Percentiles rank a stretch among this genome's conserved stretches.
phyloP scores from a whole-genome alignment of 164 flowering plant genomes.

The grape (Vitis vinifera) region ASM3070453v1 NC_081807.1:4778001-4778500 shows the following conservation, averaged over 20 bases:
- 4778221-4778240: conserved; percentile 13
- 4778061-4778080: conserved; percentile 13
- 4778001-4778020: neutral
- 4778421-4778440: too few relatives aligned
- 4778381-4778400: too few relatives aligned
- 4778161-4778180: conserved; percentile 11
- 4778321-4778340: neutral
- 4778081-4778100: conserved; percentile 21
- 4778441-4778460: too few relatives aligned
- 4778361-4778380: too few relatives aligned
- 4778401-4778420: too few relatives aligned
- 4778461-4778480: too few relatives aligned
- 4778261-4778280: conserved; percentile 16
- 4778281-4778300: conserved; percentile 23
- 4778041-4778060: too few relatives aligned
- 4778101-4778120: conserved; percentile 24
- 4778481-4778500: too few relatives aligned
- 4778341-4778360: neutral
- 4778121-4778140: conserved; percentile 15
- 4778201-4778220: neutral
- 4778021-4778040: too few relatives aligned
- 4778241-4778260: conserved; percentile 17
- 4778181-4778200: conserved; percentile 15
- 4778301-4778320: conserved; percentile 15
- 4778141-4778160: conserved; percentile 21